Evolutionary conservation across 805 yeast genomes (phyloP).

Genomic region (Saccharomycopsis synnaedendra): DNA sequence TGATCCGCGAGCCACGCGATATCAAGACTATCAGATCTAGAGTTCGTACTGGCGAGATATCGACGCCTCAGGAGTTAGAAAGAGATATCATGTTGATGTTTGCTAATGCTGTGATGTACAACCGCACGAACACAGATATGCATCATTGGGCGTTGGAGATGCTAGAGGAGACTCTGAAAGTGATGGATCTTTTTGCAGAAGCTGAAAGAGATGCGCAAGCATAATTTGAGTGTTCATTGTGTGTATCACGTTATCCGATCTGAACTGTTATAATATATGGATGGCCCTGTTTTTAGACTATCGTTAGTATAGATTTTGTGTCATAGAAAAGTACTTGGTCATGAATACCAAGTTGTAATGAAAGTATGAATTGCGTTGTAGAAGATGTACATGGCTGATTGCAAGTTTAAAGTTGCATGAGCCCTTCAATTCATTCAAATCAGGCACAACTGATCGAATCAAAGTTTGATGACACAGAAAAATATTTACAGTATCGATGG

Average conservation of each 20-base stretch:
- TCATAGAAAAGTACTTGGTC: neutral
- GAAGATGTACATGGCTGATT: too few species aligned
- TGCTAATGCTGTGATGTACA: conserved; percentile 78
- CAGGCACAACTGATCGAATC: too few species aligned
- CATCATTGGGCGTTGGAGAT: conserved; percentile 54
- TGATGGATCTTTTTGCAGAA: conserved; percentile 48
- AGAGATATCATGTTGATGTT: conserved; percentile 66
- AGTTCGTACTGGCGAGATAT: conserved; percentile 48
- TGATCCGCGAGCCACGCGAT: conserved; percentile 57
- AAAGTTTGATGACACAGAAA: too few species aligned
- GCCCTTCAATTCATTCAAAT: too few species aligned
- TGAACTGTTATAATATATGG: too few species aligned
- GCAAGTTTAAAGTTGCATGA: too few species aligned
- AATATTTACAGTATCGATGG: too few species aligned
- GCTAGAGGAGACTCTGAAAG: conserved; percentile 53
- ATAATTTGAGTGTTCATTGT: neutral
- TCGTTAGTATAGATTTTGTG: neutral
- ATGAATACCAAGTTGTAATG: neutral
- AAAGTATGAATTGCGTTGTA: too few species aligned
- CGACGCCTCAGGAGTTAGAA: conserved; percentile 40
- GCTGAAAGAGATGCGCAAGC: conserved; percentile 24
- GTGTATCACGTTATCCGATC: neutral
- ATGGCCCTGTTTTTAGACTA: too few species aligned
- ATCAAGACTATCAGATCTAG: conserved; percentile 48
- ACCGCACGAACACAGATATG: conserved; percentile 52